A percentile compares a stretch with the other conserved stretches of the same genome.
These are phyloP conservation scores for Verticillium isaacii DNA, from an alignment of 2,329 filamentous ascomycete species.

Conservation along the genomic window DNA sequence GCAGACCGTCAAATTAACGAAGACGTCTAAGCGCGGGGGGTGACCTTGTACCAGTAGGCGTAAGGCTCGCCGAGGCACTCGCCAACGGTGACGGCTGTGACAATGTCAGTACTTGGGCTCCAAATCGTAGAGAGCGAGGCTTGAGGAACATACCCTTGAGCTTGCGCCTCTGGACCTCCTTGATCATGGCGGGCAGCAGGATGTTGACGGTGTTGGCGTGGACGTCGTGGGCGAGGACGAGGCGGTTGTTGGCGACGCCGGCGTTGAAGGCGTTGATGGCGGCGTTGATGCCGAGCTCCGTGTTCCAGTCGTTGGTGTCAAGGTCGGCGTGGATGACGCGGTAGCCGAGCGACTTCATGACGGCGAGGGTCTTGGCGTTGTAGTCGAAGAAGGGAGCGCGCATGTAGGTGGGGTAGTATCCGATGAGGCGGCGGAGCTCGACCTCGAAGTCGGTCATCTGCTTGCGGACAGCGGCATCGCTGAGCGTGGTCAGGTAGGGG, in stretches of 20 bases:
- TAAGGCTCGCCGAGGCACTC: constrained; percentile 50
- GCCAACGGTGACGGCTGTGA: constrained; percentile 46
- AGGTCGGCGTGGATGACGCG: constrained; percentile 52
- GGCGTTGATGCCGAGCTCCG: constrained; percentile 35
- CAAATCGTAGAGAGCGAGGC: constrained; percentile 27
- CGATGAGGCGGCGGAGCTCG: constrained; percentile 35
- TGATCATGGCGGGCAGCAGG: constrained; percentile 30
- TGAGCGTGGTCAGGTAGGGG: constrained; percentile 30
- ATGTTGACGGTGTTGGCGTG: constrained; percentile 29
- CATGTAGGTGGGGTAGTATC: constrained; percentile 35
- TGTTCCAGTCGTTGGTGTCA: constrained; percentile 52
- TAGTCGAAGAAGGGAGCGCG: constrained; percentile 40
- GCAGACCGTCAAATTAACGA: not conserved
- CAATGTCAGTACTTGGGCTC: constrained; percentile 32
- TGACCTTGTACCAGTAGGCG: constrained; percentile 43
- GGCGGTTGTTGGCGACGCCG: constrained; percentile 12
- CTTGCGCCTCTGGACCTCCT: constrained; percentile 27
- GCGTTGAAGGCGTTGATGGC: constrained; percentile 35
- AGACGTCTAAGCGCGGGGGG: not conserved
- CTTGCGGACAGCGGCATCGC: constrained; percentile 22
- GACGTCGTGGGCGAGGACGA: constrained; percentile 50
- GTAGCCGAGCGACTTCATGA: constrained; percentile 40
- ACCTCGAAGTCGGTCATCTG: constrained; percentile 40
- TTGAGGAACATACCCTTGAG: constrained; percentile 30
- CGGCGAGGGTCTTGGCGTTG: constrained; percentile 23